Base-by-base conservation (phyloP, 2,329 filamentous ascomycete species). In the Neofusicoccum kwambonambiense region DNA sequence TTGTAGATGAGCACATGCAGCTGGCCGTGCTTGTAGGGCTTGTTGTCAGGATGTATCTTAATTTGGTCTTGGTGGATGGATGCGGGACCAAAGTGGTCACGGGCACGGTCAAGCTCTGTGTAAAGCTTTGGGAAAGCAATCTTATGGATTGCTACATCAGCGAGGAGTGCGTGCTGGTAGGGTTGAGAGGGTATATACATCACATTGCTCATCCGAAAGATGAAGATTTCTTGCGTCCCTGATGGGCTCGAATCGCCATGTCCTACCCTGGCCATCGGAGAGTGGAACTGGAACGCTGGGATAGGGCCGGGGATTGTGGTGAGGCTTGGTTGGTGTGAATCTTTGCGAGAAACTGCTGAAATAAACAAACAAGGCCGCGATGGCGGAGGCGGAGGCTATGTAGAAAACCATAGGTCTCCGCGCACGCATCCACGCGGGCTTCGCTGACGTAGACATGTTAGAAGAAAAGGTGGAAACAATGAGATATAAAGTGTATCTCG, bases 1-100 rank as follows among this genome's bases (percentile, higher is more conserved):
- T 49, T 54, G 56, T 65, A 56, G 39, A 65, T 65, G 31, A 65
- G 19, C 13, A 52, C 35, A n/a, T 65, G 63, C 34, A 65, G 39
- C 41, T 65, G 42, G 41, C 42, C 56, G 12, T 47, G 63, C 3
- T 34, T 41, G 11, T 44, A 50, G 0, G 39, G 22, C 19, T 51
- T 35, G 9, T 47, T 17, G 27, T 65, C 54, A 3, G 63, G 44
- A 9, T 35, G 39, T 15, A 65, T 65, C 22, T 52, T 57, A 35
- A 60, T 31, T n/a, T 61, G 52, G 17, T 45, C 52, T 27, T 37
- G 22, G 11, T 61, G 56, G 19, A 60, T 41, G 44, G 56, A 60
- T 13, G 15, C 11, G 9, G 13, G 45, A 17, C 47, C 50, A 13
- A 60, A 61, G 27, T 44, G 35, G 7, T 61, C 37, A 15, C 45